phyloP scores from a whole-genome alignment of 164 flowering plant species.

The Hamamelis virginiana region DNA sequence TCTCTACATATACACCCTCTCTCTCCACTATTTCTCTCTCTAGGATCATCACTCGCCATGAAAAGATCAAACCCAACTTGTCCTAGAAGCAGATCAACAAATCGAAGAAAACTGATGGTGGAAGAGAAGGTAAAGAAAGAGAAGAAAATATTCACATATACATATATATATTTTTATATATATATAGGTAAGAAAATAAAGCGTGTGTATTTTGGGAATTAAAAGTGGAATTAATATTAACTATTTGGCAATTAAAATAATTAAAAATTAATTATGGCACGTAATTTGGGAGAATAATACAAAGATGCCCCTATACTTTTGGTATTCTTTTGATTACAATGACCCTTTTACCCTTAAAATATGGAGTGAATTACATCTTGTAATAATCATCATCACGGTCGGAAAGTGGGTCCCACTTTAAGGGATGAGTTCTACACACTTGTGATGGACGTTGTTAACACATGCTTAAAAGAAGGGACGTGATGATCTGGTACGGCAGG shows the following conservation, averaged over 20 bases:
- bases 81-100: slow-evolving; percentile 46
- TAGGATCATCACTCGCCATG: slow-evolving; percentile 23
- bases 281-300: background rate
- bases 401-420: slow-evolving; percentile 26
- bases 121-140: slow-evolving; percentile 31
- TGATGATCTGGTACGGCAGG: background rate
- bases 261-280: too few relatives aligned
- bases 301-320: slow-evolving; percentile 11
- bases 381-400: slow-evolving; percentile 24
- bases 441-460: slow-evolving; percentile 30
- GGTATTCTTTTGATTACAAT: background rate
- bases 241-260: too few relatives aligned
- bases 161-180: too few relatives aligned
- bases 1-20: slow-evolving; percentile 1
- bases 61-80: slow-evolving; percentile 27
- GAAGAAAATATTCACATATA: background rate
- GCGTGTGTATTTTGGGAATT: background rate
- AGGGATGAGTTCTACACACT: slow-evolving; percentile 28
- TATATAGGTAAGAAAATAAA: background rate
- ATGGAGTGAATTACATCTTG: background rate
- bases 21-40: slow-evolving; percentile 14
- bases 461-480: slow-evolving; percentile 18
- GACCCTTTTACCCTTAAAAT: background rate
- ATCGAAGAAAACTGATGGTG: slow-evolving; percentile 38
- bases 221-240: background rate